Evolutionary conservation across 345 rosid species (phyloP).

Genomic region (Salix brachista): DNA sequence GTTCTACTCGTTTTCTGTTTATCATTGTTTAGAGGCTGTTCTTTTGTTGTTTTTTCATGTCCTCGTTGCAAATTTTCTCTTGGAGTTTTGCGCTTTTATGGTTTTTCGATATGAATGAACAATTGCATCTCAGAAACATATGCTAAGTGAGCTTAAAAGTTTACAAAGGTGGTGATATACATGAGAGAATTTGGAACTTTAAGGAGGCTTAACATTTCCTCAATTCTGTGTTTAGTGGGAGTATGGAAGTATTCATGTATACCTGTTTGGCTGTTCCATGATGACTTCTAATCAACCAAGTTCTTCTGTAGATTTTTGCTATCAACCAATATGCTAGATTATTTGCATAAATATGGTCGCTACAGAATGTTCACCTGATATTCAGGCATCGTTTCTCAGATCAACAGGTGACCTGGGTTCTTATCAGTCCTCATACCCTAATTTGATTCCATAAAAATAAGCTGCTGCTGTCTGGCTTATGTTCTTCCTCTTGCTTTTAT

Average conservation of each 20-base stretch:
- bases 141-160: not conserved
- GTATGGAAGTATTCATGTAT: not conserved
- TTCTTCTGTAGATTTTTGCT: too few species aligned
- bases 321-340: not conserved
- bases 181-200: not conserved
- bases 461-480: not conserved
- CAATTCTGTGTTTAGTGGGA: not conserved
- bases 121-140: not conserved
- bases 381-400: not conserved
- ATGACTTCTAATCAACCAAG: too few species aligned
- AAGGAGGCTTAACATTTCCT: constrained; percentile 5
- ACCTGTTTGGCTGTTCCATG: not conserved
- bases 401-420: not conserved
- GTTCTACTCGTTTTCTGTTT: constrained; percentile 33
- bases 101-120: constrained; percentile 5
- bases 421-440: not conserved
- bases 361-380: not conserved
- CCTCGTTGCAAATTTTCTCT: not conserved
- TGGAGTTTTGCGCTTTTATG: not conserved
- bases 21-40: not conserved
- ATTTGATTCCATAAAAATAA: not conserved
- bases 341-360: not conserved
- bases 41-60: not conserved
- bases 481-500: not conserved
- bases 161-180: not conserved